These are phyloP conservation scores for Cyanodermella asteris DNA, from an alignment of 2,329 filamentous ascomycete species.

Conservation along the genomic window DNA sequence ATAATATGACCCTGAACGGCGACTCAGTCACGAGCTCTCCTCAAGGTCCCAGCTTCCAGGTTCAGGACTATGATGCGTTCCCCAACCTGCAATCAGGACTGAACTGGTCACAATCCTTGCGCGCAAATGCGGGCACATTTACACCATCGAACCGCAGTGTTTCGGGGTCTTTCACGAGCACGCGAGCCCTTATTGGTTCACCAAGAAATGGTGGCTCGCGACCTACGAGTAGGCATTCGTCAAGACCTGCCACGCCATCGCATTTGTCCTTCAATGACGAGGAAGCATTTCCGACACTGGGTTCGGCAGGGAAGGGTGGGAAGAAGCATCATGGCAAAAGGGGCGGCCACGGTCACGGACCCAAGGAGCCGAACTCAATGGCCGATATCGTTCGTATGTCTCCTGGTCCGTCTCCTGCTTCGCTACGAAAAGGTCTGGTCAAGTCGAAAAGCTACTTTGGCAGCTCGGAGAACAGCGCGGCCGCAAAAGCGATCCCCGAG, in stretches of 20 bases:
- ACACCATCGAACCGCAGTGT: too few species aligned
- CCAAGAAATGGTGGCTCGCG: conserved; percentile 32
- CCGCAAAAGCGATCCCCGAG: conserved; percentile 62
- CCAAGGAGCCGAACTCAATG: conserved; percentile 52
- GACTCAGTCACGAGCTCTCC: conserved; percentile 37
- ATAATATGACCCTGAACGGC: conserved; percentile 52
- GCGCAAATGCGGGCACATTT: too few species aligned
- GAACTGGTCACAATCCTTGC: too few species aligned
- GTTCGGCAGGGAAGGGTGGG: conserved; percentile 52
- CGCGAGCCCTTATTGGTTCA: conserved; percentile 11
- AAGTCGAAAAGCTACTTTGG: conserved; percentile 45
- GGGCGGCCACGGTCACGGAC: conserved; percentile 59
- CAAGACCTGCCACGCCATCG: conserved; percentile 37
- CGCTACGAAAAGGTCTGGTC: conserved; percentile 36
- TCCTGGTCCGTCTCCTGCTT: conserved; percentile 51
- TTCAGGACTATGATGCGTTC: conserved; percentile 70
- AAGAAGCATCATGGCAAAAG: conserved; percentile 92
- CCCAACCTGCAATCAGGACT: conserved; percentile 45
- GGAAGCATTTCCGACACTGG: conserved; percentile 81
- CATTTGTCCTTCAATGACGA: conserved; percentile 66
- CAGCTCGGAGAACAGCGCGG: conserved; percentile 53
- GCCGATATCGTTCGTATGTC: conserved; percentile 93
- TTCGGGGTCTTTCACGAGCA: too few species aligned
- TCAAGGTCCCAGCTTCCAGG: conserved; percentile 46
- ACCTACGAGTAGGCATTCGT: conserved; percentile 61